Conservation (phyloP, 306 rosid species). For the Glycyrrhiza uralensis region DNA sequence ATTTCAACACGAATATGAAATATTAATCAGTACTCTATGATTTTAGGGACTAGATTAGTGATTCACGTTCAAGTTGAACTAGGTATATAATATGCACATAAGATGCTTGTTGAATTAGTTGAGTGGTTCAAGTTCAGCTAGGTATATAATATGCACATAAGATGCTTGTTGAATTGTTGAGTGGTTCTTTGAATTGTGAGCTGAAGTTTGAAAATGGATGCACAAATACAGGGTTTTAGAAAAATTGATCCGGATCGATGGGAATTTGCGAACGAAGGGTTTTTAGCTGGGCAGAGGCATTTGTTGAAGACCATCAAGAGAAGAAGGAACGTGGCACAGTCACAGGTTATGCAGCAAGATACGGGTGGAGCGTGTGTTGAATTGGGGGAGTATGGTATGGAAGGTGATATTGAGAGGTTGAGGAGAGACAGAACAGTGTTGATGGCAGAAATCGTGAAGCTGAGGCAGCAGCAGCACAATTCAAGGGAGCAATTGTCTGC, state of each 20-base stretch:
- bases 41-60: no score
- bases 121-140: no score
- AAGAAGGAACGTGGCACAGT: conserved; percentile 66
- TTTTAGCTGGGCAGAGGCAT: conserved; percentile 77
- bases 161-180: no score
- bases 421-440: conserved; percentile 61
- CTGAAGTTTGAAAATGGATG: background rate
- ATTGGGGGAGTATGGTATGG: conserved; percentile 72
- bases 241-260: conserved; percentile 94
- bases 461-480: conserved; percentile 73
- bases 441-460: conserved; percentile 61
- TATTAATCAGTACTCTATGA: no score
- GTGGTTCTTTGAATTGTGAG: background rate
- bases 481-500: conserved; percentile 45
- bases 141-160: no score
- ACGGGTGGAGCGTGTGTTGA: conserved; percentile 60
- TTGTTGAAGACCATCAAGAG: conserved; percentile 78
- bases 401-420: conserved; percentile 62
- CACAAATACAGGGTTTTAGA: conserved; percentile 65
- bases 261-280: conserved; percentile 96
- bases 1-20: no score
- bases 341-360: conserved; percentile 37
- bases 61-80: no score
- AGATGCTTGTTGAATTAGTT: background rate
- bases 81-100: no score